phyloP scores from a whole-genome alignment of 331 rosid species.

The Malus hybrid region DNA sequence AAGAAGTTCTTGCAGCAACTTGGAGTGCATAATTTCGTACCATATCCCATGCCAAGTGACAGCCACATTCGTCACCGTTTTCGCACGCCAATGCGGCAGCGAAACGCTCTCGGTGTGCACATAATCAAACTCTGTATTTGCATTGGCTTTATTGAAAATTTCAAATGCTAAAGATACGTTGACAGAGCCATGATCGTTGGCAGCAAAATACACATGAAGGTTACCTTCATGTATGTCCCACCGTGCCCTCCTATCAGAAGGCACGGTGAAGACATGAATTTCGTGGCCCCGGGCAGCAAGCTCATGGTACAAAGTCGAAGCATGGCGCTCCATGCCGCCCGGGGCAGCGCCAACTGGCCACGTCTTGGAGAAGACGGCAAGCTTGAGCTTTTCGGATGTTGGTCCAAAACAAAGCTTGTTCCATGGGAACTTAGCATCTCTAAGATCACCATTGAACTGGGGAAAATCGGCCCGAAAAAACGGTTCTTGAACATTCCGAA shows the following conservation, averaged over 20 bases:
- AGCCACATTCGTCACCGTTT: conserved; percentile 16
- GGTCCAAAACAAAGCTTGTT: conserved; percentile 21
- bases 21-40: conserved; percentile 28
- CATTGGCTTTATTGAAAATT: conserved; percentile 3
- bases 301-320: conserved; percentile 21
- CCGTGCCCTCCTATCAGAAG: conserved; percentile 19
- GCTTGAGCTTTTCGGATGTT: conserved; percentile 23
- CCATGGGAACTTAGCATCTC: conserved; percentile 29
- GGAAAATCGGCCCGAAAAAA: neutral
- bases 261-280: conserved; percentile 22
- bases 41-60: conserved; percentile 28
- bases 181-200: conserved; percentile 21
- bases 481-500: neutral
- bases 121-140: conserved; percentile 16
- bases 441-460: conserved; percentile 14
- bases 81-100: conserved; percentile 22
- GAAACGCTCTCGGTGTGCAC: conserved; percentile 25
- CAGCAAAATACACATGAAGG: conserved; percentile 25
- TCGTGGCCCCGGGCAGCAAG: conserved; percentile 22
- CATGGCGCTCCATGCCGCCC: conserved; percentile 30
- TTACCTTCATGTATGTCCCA: conserved; percentile 20
- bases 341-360: conserved; percentile 25
- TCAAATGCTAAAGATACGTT: conserved; percentile 22
- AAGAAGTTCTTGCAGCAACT: conserved; percentile 22
- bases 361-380: conserved; percentile 27